Evolutionary conservation across 2,329 filamentous ascomycete species (phyloP).

Genomic region (Diaporthe destruens): DNA sequence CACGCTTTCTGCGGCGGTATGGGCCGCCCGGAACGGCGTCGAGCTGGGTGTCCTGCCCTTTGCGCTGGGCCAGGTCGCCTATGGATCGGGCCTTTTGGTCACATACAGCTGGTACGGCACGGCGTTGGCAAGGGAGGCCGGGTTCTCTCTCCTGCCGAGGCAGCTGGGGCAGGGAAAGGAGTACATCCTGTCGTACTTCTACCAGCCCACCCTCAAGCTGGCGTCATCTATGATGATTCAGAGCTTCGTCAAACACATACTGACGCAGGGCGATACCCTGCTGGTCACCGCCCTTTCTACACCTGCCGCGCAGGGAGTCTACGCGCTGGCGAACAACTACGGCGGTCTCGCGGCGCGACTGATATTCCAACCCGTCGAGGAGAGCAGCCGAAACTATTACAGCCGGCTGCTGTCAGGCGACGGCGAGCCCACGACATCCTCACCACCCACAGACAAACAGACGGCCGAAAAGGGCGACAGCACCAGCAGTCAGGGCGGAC

Average conservation of each 20-base stretch:
- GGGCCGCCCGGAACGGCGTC: slow-evolving; percentile 63
- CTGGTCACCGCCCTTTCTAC: slow-evolving; percentile 84
- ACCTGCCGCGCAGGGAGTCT: slow-evolving; percentile 86
- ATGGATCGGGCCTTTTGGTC: slow-evolving; percentile 75
- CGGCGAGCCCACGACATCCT: slow-evolving; percentile 49
- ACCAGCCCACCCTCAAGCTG: slow-evolving; percentile 76
- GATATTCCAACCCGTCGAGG: slow-evolving; percentile 94
- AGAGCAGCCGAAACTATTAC: slow-evolving; percentile 91
- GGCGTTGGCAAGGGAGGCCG: slow-evolving; percentile 64
- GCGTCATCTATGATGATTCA: slow-evolving; percentile 88
- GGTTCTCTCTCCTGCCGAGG: slow-evolving; percentile 77
- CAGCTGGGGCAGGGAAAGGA: slow-evolving; percentile 40
- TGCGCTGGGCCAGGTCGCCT: slow-evolving; percentile 85
- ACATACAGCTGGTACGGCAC: slow-evolving; percentile 78
- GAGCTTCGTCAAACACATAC: slow-evolving; percentile 88
- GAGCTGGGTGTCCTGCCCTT: slow-evolving; percentile 87
- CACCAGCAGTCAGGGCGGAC: slow-evolving; percentile 33
- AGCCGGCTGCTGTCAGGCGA: slow-evolving; percentile 75
- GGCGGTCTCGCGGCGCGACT: slow-evolving; percentile 89
- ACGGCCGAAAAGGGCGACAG: slow-evolving; percentile 5
- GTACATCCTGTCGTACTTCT: slow-evolving; percentile 74
- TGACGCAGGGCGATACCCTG: slow-evolving; percentile 94
- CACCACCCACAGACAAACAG: slow-evolving; percentile 42
- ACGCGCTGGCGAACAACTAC: slow-evolving; percentile 94
- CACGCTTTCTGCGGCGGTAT: slow-evolving; percentile 79